Evolutionary conservation across 225 moss, liverwort and hornwort species (phyloP).

Genomic region (Marchantia polymorpha): DNA sequence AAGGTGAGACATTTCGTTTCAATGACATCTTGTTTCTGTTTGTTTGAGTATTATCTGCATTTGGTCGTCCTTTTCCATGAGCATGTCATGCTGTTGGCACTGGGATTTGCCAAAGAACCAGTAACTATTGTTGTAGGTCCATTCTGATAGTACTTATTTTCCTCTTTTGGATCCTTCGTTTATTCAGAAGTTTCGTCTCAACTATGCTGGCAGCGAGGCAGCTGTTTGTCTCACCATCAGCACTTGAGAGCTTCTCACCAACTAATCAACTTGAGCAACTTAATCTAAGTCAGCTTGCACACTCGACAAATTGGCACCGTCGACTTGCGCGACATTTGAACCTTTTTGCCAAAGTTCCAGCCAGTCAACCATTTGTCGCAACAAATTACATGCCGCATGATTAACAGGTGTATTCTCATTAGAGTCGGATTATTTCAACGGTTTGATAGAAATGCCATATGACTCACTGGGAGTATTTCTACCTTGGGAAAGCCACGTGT

Average conservation of each 20-base stretch:
- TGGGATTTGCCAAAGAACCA: constrained; percentile 34
- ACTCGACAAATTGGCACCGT: constrained; percentile 57
- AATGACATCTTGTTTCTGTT: constrained; percentile 6
- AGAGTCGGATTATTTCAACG: constrained; percentile 38
- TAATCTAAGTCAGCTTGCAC: constrained; percentile 55
- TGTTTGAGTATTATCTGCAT: constrained; percentile 14
- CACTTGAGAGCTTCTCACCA: constrained; percentile 57
- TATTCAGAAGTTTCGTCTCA: constrained; percentile 64
- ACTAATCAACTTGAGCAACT: constrained; percentile 66
- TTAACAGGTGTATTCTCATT: constrained; percentile 41
- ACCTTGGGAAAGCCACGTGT: constrained; percentile 32
- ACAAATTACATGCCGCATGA: constrained; percentile 32
- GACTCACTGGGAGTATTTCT: constrained; percentile 25
- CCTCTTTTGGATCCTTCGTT: constrained; percentile 57
- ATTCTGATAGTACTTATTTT: constrained; percentile 57
- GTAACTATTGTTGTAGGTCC: constrained; percentile 30
- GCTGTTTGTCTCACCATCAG: constrained; percentile 68
- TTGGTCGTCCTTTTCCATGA: constrained; percentile 25
- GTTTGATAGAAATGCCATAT: constrained; percentile 31
- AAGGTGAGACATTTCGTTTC: constrained; percentile 55
- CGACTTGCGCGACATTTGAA: constrained; percentile 60
- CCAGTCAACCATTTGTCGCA: constrained; percentile 39
- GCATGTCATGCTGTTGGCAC: constrained; percentile 32
- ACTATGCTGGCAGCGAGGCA: constrained; percentile 65
- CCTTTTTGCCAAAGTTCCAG: constrained; percentile 47